Evolutionary conservation across 768 basidiomycete species (phyloP), one percentile per base, ranked within the genome.

Genomic region (Paxillus involutus): DNA sequence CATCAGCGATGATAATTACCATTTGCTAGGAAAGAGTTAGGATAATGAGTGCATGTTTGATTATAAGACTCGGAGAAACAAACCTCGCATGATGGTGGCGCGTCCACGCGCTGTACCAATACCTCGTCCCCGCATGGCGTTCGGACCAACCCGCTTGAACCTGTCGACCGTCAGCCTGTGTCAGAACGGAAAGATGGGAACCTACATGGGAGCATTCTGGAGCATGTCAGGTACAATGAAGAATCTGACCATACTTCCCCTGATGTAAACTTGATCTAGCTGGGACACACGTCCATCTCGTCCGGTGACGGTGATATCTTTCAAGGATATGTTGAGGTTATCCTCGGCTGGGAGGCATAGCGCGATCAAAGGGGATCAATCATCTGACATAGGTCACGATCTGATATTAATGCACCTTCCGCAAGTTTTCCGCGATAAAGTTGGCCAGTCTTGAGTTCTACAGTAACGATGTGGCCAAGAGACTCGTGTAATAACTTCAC

Each of bases 201-300:
- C 91, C 70, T 68, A 95, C 97, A 99, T 99, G 17, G 97, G 97
- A 13, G 97, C 97, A 71, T 98, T 98, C 70, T 98, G 91, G 62
- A 99, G 78, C 91, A 99, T 98, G 73, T 98, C 97, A 51, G 97
- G 97, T 19, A 99, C 97, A 71, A 98, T 98, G 76, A 98, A 96
- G 79, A 97, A 98, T 60, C 97, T 82, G 60, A 98, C 80, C 91
- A 98, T 97, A 71, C 94, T 95, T 54, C 97, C 97, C 63, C 97
- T 81, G 63, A 99, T 99, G 74, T 99, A 99, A 32, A 98, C 96
- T 73, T 98, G 96, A 76, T 98, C 97, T 47, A 99, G 80, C 71
- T 99, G 97, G 12, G 97, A 97, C 29, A 99, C 94, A 64, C 97
- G 92, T 24, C 97, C 97, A 79, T 99, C 97, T 49, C 97, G 86